A percentile compares a stretch with the other conserved stretches of the same genome.
Evolutionary conservation across 2,329 filamentous ascomycete species (phyloP).

Genomic region (Clarireedia sp.): DNA sequence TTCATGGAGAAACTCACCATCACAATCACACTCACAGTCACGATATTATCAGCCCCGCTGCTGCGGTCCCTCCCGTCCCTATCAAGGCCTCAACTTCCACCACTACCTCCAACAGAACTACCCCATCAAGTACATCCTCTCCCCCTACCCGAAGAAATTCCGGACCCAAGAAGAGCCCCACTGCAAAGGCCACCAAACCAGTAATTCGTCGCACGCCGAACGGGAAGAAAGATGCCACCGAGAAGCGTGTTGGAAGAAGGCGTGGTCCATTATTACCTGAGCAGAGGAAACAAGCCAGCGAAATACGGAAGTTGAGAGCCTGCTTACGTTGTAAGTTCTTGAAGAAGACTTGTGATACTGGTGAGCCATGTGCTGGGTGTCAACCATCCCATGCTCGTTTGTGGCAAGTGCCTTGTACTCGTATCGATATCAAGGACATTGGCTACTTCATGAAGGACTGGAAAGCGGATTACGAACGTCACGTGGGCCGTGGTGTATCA

Average conservation of each 20-base stretch:
- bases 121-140: conserved; percentile 51
- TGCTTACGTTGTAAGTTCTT: conserved; percentile 96
- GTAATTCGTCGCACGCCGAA: conserved; percentile 71
- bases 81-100: conserved; percentile 56
- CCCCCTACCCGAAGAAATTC: conserved; percentile 60
- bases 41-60: conserved; percentile 58
- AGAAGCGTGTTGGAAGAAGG: conserved; percentile 90
- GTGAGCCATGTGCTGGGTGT: conserved; percentile 90
- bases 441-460: conserved; percentile 99
- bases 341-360: conserved; percentile 98
- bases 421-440: conserved; percentile 98
- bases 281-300: conserved; percentile 91
- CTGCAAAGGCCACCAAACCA: conserved; percentile 71
- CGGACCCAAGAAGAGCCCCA: conserved; percentile 54
- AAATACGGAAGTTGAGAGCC: conserved; percentile 89
- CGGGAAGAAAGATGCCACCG: conserved; percentile 72
- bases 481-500: conserved; percentile 78
- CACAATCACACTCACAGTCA: conserved; percentile 38
- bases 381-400: conserved; percentile 90
- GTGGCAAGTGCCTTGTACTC: conserved; percentile 96
- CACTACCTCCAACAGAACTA: conserved; percentile 46
- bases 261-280: conserved; percentile 86
- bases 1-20: conserved; percentile 46
- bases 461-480: conserved; percentile 93
- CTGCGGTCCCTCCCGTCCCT: conserved; percentile 59